phyloP scores from a whole-genome alignment of 371 early-diverging fungal species.

The Mortierella sp. region DNA sequence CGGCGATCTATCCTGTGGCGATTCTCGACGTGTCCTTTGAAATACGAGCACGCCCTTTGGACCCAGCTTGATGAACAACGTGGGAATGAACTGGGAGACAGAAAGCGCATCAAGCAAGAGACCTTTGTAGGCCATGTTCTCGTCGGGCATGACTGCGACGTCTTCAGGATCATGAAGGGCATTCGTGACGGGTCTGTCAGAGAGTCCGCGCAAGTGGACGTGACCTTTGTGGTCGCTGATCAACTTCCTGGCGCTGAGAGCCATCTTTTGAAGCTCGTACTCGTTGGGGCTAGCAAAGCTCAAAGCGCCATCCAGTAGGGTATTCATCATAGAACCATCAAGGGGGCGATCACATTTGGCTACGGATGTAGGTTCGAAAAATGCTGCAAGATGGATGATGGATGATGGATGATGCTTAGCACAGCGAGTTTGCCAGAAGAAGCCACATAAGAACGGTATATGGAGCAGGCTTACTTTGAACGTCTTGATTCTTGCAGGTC shows the following conservation, averaged over 20 bases:
- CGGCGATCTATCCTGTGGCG: neutral
- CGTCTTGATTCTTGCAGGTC: constrained; percentile 40
- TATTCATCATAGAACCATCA: constrained; percentile 30
- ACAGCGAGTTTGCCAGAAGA: no score
- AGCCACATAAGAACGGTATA: no score
- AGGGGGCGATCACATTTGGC: constrained; percentile 79
- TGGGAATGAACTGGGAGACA: constrained; percentile 37
- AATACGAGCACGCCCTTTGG: constrained; percentile 36
- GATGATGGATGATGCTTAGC: no score
- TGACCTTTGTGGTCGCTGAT: constrained; percentile 3
- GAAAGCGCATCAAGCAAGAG: constrained; percentile 60
- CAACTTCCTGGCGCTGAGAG: constrained; percentile 24
- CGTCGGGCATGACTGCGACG: constrained; percentile 10
- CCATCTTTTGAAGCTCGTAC: constrained; percentile 73
- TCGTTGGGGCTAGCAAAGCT: constrained; percentile 73
- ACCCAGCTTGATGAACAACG: constrained; percentile 37
- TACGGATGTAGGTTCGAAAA: constrained; percentile 94
- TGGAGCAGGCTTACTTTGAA: constrained; percentile 51
- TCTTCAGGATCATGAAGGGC: constrained; percentile 27
- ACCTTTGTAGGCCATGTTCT: constrained; percentile 60
- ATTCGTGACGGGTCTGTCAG: constrained; percentile 3
- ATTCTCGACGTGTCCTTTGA: constrained; percentile 1
- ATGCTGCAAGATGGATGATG: constrained; percentile 46
- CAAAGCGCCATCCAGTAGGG: constrained; percentile 39
- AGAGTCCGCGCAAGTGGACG: neutral